phyloP scores from a whole-genome alignment of 164 flowering plant species.

The Umbilicus rupestris region DNA sequence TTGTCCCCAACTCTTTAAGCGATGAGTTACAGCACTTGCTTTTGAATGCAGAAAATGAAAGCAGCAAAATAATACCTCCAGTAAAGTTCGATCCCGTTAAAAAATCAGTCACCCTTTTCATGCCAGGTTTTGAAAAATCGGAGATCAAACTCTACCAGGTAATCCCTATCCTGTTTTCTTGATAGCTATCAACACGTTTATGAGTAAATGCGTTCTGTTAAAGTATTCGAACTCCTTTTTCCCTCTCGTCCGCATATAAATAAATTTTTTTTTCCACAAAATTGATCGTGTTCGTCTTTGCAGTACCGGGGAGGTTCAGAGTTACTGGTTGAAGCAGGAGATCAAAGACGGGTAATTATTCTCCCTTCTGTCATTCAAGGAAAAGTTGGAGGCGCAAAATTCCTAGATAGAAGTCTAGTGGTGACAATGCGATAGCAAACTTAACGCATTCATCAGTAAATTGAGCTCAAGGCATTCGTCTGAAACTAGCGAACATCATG shows the following conservation, averaged over 20 bases:
- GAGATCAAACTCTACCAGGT: conserved; percentile 94
- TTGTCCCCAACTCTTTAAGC: conserved; percentile 20
- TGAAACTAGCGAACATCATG: not conserved
- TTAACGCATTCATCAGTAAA: not conserved
- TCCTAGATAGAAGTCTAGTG: conserved; percentile 50
- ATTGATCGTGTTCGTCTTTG: conserved; percentile 15
- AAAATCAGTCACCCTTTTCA: conserved; percentile 69
- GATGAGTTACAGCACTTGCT: conserved; percentile 36
- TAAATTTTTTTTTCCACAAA: not conserved
- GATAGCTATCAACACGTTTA: not conserved
- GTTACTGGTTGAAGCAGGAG: conserved; percentile 91
- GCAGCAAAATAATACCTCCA: conserved; percentile 19
- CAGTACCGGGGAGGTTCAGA: conserved; percentile 94
- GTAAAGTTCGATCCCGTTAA: conserved; percentile 46
- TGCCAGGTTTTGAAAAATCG: conserved; percentile 96
- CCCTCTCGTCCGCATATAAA: not conserved
- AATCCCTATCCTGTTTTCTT: conserved; percentile 14
- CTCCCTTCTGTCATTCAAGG: conserved; percentile 75
- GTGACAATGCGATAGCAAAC: conserved; percentile 43
- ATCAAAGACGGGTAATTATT: conserved; percentile 74
- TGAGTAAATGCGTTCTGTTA: not conserved
- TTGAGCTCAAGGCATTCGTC: not conserved
- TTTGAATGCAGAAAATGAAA: conserved; percentile 16
- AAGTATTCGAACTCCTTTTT: not conserved
- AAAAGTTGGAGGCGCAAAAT: conserved; percentile 84